These are phyloP conservation scores for Saccharomyces hybrid DNA, from an alignment of 1,139 yeast species.

Conservation along the genomic window DNA sequence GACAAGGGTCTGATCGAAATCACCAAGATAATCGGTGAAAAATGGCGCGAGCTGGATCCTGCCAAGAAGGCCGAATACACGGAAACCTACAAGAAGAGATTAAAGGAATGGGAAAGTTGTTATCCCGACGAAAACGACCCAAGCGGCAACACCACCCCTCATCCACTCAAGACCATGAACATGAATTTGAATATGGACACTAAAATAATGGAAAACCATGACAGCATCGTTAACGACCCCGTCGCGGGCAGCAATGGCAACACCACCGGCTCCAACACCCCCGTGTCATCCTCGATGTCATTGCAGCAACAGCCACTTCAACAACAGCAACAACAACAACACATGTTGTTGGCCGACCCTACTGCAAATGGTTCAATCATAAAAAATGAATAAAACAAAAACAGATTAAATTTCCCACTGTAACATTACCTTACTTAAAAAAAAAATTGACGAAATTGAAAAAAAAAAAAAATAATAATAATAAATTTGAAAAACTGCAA, in stretches of 20 bases:
- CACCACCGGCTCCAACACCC: conserved; percentile 1
- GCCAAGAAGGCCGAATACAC: conserved; percentile 30
- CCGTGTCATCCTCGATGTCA: background rate
- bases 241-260: conserved; percentile 2
- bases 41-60: conserved; percentile 30
- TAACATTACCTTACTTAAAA: background rate
- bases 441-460: background rate
- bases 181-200: background rate
- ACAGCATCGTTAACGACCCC: background rate
- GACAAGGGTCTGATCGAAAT: conserved; percentile 31
- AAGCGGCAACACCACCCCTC: background rate
- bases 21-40: conserved; percentile 32
- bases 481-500: no score
- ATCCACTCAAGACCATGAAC: background rate
- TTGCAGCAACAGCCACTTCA: background rate
- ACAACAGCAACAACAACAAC: background rate
- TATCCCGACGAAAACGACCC: conserved; percentile 24
- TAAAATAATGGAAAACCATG: background rate
- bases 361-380: background rate
- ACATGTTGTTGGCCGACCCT: background rate
- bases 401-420: background rate
- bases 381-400: background rate
- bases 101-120: conserved; percentile 33
- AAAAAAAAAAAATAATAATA: no score
- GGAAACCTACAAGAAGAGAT: conserved; percentile 30